Evolutionary conservation across 2,329 filamentous ascomycete species (phyloP), one percentile per base, ranked within the genome.

Genomic region (Aspergillus neotritici): DNA sequence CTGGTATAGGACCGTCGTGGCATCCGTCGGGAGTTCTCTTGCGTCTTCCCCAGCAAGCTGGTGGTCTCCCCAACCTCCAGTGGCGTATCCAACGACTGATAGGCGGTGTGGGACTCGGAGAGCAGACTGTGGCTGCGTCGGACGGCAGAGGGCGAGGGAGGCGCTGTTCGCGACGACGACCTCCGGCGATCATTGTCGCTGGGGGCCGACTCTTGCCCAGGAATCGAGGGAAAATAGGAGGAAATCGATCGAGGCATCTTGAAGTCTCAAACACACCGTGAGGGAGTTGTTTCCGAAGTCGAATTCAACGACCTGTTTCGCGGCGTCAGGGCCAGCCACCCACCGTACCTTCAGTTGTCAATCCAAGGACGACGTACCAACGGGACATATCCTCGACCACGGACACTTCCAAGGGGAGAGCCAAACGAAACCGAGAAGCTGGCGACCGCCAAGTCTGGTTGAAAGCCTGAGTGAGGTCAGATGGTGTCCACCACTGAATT

Each of bases 1-100:
- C 62, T 65, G 29, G 63, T 66, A 37, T 69, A 68, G 8, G 66
- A 64, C 4, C 65, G 60, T 16, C 55, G 54, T 4, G 58, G 60
- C 25, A 44, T 21, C n/a, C 51, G 47, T 25, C 57, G 52, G 7
- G 47, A 47, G 16, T 33, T 31, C 13, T 50, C 51, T 32, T 43
- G 44, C 13, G 41, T 31, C 4, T 55, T 48, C 0, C 55, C 62
- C 4, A 69, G 46, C 4, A 69, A 54, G 43, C 63, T 65, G 1
- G 64, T 64, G 16, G 59, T 63, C 53, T 69, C 66, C 7, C 50
- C 50, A 4, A 56, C 44, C 34, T 65, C 62, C 11, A 61, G 31
- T 15, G 53, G 58, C 0, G 57, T 42, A 29, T 63, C 61, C 6
- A 62, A 49, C 7, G 57, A 58, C 39, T 66, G 53, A 44, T 64